These are phyloP conservation scores for Isoetes taiwanensis DNA, from an alignment of 75 land plant species.

Conservation along the genomic window DNA sequence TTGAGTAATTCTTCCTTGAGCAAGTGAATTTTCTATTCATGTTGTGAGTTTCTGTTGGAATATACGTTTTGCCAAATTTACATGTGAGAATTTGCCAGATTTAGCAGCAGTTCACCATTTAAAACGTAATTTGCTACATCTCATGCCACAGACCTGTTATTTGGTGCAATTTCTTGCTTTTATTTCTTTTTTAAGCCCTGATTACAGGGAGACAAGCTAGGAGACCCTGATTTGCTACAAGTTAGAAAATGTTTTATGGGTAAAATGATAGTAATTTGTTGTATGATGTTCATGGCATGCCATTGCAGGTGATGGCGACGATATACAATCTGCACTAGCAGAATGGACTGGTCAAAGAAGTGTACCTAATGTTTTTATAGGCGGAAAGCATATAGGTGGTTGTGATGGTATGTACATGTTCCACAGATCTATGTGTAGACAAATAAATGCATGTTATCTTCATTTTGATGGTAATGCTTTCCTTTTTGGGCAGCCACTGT, in stretches of 20 bases:
- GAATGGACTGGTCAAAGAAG: slow-evolving; percentile 75
- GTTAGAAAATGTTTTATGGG: too few relatives aligned
- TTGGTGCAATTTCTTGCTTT: neutral
- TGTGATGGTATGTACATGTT: slow-evolving; percentile 81
- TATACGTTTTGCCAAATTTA: too few relatives aligned
- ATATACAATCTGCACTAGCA: slow-evolving; percentile 58
- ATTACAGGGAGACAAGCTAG: too few relatives aligned
- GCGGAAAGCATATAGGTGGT: slow-evolving; percentile 87
- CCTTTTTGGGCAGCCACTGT: slow-evolving; percentile 30
- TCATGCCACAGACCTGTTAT: neutral
- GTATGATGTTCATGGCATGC: too few relatives aligned
- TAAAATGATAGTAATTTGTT: too few relatives aligned
- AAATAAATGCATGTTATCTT: too few relatives aligned
- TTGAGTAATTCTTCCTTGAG: neutral
- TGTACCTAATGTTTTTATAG: slow-evolving; percentile 81
- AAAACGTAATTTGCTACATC: neutral
- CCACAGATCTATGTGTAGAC: too few relatives aligned
- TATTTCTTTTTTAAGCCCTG: neutral
- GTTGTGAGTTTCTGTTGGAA: too few relatives aligned
- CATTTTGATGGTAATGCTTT: too few relatives aligned
- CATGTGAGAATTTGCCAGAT: too few relatives aligned
- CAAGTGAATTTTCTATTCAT: neutral
- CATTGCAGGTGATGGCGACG: slow-evolving; percentile 69
- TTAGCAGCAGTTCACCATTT: neutral
- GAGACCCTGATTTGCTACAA: too few relatives aligned